These are phyloP conservation scores for Exophiala xenobiotica DNA, from an alignment of 2,329 filamentous ascomycete genomes.

Conservation along the genomic window DNA sequence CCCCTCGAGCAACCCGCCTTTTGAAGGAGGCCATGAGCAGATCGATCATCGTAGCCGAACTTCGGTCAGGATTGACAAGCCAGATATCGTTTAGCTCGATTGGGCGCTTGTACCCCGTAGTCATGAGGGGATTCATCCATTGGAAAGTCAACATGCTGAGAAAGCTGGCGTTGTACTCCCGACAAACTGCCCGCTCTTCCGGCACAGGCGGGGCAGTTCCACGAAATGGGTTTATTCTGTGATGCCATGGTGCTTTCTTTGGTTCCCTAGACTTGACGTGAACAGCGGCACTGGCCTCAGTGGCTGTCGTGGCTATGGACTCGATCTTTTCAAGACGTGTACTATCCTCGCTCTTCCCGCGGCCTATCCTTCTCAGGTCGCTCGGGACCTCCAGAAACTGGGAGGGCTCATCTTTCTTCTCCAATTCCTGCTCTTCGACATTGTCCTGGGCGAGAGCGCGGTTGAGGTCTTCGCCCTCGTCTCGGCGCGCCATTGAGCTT, in stretches of 20 bases:
- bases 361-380: slow-evolving; percentile 13
- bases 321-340: slow-evolving; percentile 37
- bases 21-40: slow-evolving; percentile 69
- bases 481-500: slow-evolving; percentile 18
- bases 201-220: slow-evolving; percentile 57
- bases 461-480: slow-evolving; percentile 27
- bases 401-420: slow-evolving; percentile 21
- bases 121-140: slow-evolving; percentile 90
- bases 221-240: slow-evolving; percentile 45
- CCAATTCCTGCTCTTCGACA: slow-evolving; percentile 32
- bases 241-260: slow-evolving; percentile 39
- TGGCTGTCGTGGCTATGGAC: slow-evolving; percentile 40
- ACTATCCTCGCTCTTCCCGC: slow-evolving; percentile 32
- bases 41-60: slow-evolving; percentile 66
- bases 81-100: slow-evolving; percentile 85
- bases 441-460: slow-evolving; percentile 25
- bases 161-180: slow-evolving; percentile 71
- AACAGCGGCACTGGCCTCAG: slow-evolving; percentile 38
- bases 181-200: slow-evolving; percentile 54
- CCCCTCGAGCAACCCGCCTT: slow-evolving; percentile 64
- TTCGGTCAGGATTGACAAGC: slow-evolving; percentile 77
- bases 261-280: slow-evolving; percentile 7
- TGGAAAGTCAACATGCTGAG: slow-evolving; percentile 77
- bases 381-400: slow-evolving; percentile 26
- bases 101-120: slow-evolving; percentile 77